Conservation (phyloP, 192 early-diverging fungal genomes). For the Entomortierella beljakovae region DNA sequence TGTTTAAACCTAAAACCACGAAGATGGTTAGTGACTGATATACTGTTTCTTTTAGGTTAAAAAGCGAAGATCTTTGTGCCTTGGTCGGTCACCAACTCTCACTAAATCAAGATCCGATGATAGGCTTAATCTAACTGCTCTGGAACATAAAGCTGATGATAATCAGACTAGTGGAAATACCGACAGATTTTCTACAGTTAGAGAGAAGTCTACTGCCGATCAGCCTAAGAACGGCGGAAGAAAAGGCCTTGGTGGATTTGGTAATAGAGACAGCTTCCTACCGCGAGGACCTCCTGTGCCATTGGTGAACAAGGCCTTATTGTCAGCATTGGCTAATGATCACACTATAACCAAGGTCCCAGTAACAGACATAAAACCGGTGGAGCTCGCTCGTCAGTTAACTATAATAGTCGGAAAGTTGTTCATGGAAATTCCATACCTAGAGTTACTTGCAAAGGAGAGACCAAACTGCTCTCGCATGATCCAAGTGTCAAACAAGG, state of each 20-base stretch:
- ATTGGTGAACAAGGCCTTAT: conserved; percentile 30
- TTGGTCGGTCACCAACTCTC: conserved; percentile 5
- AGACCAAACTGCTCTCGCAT: conserved; percentile 63
- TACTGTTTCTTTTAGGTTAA: conserved; percentile 9
- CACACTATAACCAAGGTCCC: conserved; percentile 47
- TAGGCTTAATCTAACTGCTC: conserved; percentile 10
- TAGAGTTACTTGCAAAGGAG: conserved; percentile 79
- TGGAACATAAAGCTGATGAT: background rate
- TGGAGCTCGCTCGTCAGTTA: conserved; percentile 86
- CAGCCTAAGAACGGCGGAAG: conserved; percentile 43
- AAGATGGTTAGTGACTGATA: too few relatives aligned
- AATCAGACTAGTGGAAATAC: background rate
- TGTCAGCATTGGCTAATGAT: conserved; percentile 33
- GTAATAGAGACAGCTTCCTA: conserved; percentile 7
- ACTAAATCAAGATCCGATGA: conserved; percentile 30
- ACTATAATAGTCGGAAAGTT: conserved; percentile 82
- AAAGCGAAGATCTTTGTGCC: conserved; percentile 14
- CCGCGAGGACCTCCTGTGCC: conserved; percentile 29
- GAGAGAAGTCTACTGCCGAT: conserved; percentile 51
- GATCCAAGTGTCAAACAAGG: conserved; percentile 79
- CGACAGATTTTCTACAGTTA: conserved; percentile 13
- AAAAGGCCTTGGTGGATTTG: conserved; percentile 43
- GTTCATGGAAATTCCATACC: conserved; percentile 75
- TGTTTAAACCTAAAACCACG: too few relatives aligned
- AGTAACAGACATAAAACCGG: conserved; percentile 77